Base-by-base conservation (phyloP, 2,329 filamentous ascomycete genomes). In the Penicillium capsulatum region DNA sequence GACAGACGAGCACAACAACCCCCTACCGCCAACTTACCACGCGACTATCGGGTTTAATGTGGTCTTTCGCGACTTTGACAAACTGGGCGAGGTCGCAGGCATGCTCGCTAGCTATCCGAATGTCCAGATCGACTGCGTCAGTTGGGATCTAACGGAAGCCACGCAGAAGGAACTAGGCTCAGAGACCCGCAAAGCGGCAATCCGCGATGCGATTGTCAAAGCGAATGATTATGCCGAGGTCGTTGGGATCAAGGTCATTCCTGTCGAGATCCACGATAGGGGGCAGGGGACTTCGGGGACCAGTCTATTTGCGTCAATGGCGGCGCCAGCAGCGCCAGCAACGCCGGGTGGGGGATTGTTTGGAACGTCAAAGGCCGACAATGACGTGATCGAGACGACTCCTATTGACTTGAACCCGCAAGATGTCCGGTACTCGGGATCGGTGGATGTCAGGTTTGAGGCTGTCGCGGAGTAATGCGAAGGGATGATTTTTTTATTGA, bases 61-160 rank as follows among this genome's bases (percentile, higher is more conserved):
- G 11, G 39, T 34, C 17, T 55, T 55, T 34, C 47, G 40, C 6
- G 47, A 52, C 36, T 52, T 54, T 27, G 15, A 17, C 15, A 34
- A 27, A 8, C 47, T 55, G 7, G 34, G 44, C 17, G 28, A 49
- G 9, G 34, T 52, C 17, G 41, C 41, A 3, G 30, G 38, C 9
- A 24, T 33, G 9, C 38, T 52, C 4, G 30, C 42, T 7, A 19
- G 10, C 13, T 40, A 39, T 16, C 34, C 42, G 7, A 43, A 36
- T 34, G 47, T 55, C 26, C 34, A 41, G 15, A 40, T 54, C 9
- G 17, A 17, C 13, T 31, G 36, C 8, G 32, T 51, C 24, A 30
- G 31, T 13, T 55, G 52, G 52, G 27, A 37, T 16, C 30, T 54
- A 31, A 46, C 36, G 13, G 44, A 53, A 3, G 46, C 34, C 10